Base-by-base conservation (phyloP, 2,329 filamentous ascomycete species). In the Orbilia javanica region DNA sequence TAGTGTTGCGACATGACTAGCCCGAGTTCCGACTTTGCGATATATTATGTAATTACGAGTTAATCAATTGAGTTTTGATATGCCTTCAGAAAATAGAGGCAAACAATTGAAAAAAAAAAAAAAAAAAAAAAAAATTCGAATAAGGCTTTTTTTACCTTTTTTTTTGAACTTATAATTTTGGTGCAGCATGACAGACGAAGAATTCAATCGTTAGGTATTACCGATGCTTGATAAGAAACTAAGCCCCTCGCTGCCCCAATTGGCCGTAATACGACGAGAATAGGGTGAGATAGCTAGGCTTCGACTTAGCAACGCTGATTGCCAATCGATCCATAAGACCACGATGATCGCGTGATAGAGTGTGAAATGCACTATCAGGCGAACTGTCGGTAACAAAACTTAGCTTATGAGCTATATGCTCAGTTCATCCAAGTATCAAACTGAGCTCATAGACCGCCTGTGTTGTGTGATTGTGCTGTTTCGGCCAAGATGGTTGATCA, bases 341-440 rank as follows among this genome's bases (percentile, higher is more conserved):
- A 39, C 13, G 4, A 53, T 34, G 50, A 31, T 34, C 50, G 50
- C 50, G 50, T 53, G 50, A 53, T 34, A 53, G 8, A 50, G 27
- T 7, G 4, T 31, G 7, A 31, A n/a, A n/a, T n/a, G n/a, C n/a
- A n/a, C n/a, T n/a, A n/a, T n/a, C n/a, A n/a, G n/a, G n/a, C n/a
- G n/a, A n/a, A n/a, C n/a, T n/a, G n/a, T 31, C 7, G 7, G 29
- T 31, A 31, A 31, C 29, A 31, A 31, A 31, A 31, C 13, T 4
- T 36, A 36, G 34, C 3, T 4, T 11, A 11, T 36, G 34, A 5
- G 34, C 8, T 11, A 10, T 36, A 7, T 10, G 34, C n/a, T 13
- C 13, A 13, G 36, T 39, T 13, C 34, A 36, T 11, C 34, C 10
- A 36, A 10, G 13, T 36, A 11, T 36, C 7, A 10, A 36, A 3